Evolutionary conservation across 805 yeast species (phyloP).

Genomic region (Yamadazyma akitaensis): DNA sequence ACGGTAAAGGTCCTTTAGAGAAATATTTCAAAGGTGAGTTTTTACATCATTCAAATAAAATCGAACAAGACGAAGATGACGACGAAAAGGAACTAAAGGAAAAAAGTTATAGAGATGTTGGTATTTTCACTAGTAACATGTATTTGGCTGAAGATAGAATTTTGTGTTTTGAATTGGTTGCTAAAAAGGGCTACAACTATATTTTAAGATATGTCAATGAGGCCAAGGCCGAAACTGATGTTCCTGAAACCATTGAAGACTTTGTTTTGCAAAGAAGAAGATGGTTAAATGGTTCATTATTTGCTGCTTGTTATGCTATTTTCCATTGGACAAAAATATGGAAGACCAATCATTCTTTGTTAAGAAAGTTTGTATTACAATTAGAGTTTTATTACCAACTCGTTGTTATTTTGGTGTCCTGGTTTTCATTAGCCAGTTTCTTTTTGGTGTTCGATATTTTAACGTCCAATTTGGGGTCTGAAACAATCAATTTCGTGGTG

Average conservation of each 20-base stretch:
- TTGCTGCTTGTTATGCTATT: conserved; percentile 91
- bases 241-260: conserved; percentile 92
- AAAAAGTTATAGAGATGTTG: conserved; percentile 42
- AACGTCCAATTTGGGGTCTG: conserved; percentile 70
- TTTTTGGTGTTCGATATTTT: conserved; percentile 86
- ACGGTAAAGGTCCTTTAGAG: conserved; percentile 81
- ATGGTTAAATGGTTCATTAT: conserved; percentile 97
- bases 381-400: conserved; percentile 84
- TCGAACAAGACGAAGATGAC: conserved; percentile 31
- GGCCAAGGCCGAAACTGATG: conserved; percentile 94
- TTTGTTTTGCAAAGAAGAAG: conserved; percentile 94
- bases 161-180: conserved; percentile 91
- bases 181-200: conserved; percentile 73
- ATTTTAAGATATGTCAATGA: conserved; percentile 78
- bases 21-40: conserved; percentile 93
- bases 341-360: conserved; percentile 77
- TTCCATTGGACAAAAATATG: conserved; percentile 84
- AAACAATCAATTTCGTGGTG: conserved; percentile 59
- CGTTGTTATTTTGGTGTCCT: conserved; percentile 71
- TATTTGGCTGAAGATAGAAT: conserved; percentile 96
- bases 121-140: conserved; percentile 93
- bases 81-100: conserved; percentile 41
- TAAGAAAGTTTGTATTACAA: conserved; percentile 79
- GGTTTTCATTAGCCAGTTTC: conserved; percentile 91
- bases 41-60: conserved; percentile 58